Evolutionary conservation across 2,329 filamentous ascomycete genomes (phyloP).

Genomic region (Hypocreales sp.): DNA sequence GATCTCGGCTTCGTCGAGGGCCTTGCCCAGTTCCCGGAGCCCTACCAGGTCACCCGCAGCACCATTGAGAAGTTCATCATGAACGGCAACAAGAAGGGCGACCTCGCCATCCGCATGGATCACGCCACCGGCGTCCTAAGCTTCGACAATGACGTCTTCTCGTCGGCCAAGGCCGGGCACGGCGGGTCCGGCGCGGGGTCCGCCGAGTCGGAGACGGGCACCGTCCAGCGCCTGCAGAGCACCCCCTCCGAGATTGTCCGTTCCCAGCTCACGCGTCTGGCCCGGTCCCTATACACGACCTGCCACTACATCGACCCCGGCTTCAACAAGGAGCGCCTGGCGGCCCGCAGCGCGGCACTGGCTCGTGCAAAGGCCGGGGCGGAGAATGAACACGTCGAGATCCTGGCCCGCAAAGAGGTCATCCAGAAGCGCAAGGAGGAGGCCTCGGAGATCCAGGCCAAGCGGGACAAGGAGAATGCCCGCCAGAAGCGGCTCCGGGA

Average conservation of each 20-base stretch:
- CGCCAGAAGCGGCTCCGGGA: constrained; percentile 74
- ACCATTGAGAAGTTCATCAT: constrained; percentile 99
- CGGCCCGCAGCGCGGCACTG: constrained; percentile 66
- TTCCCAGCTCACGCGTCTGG: constrained; percentile 80
- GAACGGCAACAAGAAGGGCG: constrained; percentile 99
- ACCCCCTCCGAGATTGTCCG: constrained; percentile 96
- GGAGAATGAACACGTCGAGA: constrained; percentile 81
- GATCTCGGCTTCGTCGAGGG: constrained; percentile 87
- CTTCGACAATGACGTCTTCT: constrained; percentile 97
- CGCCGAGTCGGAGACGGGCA: constrained; percentile 68
- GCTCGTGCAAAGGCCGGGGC: constrained; percentile 72
- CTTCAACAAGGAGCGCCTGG: constrained; percentile 68
- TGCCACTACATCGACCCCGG: constrained; percentile 90
- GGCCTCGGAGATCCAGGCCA: constrained; percentile 74
- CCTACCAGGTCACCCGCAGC: constrained; percentile 78
- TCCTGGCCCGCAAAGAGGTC: constrained; percentile 69
- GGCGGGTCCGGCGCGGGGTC: constrained; percentile 73
- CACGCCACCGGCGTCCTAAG: constrained; percentile 90
- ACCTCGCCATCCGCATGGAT: constrained; percentile 89
- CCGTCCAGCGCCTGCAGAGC: constrained; percentile 90
- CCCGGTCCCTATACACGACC: constrained; percentile 80
- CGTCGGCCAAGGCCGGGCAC: constrained; percentile 83
- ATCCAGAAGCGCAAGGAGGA: constrained; percentile 97
- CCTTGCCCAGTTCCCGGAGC: constrained; percentile 89
- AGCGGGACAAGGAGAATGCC: constrained; percentile 84